These are phyloP conservation scores for Malania oleifera DNA, from an alignment of 164 flowering plant species.

Conservation along the genomic window DNA sequence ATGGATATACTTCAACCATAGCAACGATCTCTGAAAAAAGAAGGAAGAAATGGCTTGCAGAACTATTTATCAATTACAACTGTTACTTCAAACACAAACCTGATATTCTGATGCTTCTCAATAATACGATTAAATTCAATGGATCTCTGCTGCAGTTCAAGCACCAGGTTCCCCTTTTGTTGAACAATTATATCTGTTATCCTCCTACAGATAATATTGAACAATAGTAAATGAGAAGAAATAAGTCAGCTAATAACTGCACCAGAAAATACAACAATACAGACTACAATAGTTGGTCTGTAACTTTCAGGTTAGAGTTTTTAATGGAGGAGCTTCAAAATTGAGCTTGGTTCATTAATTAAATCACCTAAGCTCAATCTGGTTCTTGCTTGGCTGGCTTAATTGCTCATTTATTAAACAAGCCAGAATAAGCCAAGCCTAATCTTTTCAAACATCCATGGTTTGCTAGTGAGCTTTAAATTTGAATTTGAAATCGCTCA, in stretches of 20 bases:
- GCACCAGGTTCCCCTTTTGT: conserved; percentile 75
- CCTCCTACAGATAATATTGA: conserved; percentile 49
- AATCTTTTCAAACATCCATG: too few relatives aligned
- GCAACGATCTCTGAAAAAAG: not conserved
- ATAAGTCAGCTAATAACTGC: not conserved
- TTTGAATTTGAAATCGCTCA: too few relatives aligned
- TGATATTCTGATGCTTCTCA: conserved; percentile 83
- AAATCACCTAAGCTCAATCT: too few relatives aligned
- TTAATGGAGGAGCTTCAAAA: too few relatives aligned
- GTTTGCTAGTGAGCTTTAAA: too few relatives aligned
- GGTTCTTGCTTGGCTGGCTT: too few relatives aligned
- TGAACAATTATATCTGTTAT: conserved; percentile 54
- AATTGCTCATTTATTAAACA: too few relatives aligned
- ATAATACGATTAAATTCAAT: conserved; percentile 82
- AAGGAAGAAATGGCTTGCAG: not conserved
- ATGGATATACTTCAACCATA: not conserved
- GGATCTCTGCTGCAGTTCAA: conserved; percentile 96
- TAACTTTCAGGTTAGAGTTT: too few relatives aligned
- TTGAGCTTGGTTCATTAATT: too few relatives aligned
- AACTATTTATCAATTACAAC: not conserved
- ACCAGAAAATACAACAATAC: too few relatives aligned
- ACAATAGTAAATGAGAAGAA: not conserved
- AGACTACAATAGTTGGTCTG: too few relatives aligned
- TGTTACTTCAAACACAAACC: conserved; percentile 31
- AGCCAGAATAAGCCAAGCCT: too few relatives aligned